Percentiles rank a stretch among this genome's conserved stretches.
Conservation (phyloP, 148 eudicot species). For the Rheum nobile region DNA sequence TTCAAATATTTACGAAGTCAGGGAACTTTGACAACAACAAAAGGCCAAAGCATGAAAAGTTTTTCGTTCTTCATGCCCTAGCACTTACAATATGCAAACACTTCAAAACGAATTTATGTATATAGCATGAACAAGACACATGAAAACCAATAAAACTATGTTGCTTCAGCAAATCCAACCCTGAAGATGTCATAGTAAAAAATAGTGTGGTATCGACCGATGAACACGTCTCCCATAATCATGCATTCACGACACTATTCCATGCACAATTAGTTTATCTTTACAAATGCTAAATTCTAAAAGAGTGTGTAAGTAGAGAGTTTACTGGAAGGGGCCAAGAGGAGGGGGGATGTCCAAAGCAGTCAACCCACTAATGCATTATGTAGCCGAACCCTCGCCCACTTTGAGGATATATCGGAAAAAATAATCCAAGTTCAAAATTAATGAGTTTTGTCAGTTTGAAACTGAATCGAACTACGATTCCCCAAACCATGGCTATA, state of each 20-base stretch:
- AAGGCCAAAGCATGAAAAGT: background rate
- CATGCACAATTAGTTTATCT: background rate
- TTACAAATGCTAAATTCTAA: background rate
- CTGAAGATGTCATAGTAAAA: constrained; percentile 61
- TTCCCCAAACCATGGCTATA: too few relatives aligned
- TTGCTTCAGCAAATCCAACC: constrained; percentile 86
- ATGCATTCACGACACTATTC: constrained; percentile 21
- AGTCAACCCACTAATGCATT: constrained; percentile 84
- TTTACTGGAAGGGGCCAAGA: constrained; percentile 92
- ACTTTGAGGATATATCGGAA: constrained; percentile 71
- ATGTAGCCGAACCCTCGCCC: constrained; percentile 66
- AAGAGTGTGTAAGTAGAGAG: background rate
- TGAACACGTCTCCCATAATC: constrained; percentile 90
- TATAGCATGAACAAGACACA: background rate
- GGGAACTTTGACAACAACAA: background rate
- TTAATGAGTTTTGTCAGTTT: background rate
- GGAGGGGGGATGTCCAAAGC: constrained; percentile 85
- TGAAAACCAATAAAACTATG: constrained; percentile 17
- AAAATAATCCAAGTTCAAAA: background rate
- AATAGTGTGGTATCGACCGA: constrained; percentile 86
- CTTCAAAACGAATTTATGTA: background rate
- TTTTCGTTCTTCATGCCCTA: background rate
- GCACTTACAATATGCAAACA: too few relatives aligned
- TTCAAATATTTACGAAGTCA: background rate
- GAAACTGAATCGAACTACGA: background rate